phyloP scores from a whole-genome alignment of 495 filamentous ascomycete species.

The Aspergillus wentii region DNA sequence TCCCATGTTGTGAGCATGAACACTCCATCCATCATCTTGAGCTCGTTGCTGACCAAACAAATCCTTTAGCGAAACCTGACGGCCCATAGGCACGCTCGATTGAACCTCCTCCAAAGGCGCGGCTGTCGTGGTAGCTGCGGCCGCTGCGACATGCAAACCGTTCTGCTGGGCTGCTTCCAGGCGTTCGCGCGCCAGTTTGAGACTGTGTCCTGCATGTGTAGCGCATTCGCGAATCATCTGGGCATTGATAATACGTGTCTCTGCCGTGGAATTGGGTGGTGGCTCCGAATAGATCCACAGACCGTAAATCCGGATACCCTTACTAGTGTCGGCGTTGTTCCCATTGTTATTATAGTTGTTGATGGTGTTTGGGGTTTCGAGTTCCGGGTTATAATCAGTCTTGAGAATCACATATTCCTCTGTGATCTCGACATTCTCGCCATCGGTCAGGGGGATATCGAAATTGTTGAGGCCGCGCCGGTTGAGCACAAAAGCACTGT shows the following conservation, averaged over 20 bases:
- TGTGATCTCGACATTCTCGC: constrained; percentile 54
- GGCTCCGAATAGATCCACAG: constrained; percentile 63
- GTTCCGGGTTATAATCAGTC: constrained; percentile 19
- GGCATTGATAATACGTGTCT: constrained; percentile 44
- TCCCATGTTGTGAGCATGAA: constrained; percentile 30
- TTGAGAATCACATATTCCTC: constrained; percentile 59
- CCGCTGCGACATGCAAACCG: constrained; percentile 31
- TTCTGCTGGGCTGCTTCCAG: constrained; percentile 35
- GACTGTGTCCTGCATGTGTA: constrained; percentile 39
- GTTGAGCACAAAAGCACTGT: constrained; percentile 58
- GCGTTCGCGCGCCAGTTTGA: constrained; percentile 38
- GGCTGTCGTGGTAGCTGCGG: constrained; percentile 20
- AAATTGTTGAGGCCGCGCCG: constrained; percentile 58
- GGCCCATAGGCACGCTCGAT: constrained; percentile 42
- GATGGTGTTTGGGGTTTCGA: constrained; percentile 1
- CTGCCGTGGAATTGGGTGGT: constrained; percentile 48
- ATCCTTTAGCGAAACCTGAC: constrained; percentile 50
- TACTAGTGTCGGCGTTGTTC: constrained; percentile 5
- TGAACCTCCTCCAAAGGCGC: constrained; percentile 29
- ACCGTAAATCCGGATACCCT: constrained; percentile 44
- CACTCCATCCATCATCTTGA: constrained; percentile 47
- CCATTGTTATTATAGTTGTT: constrained; percentile 3
- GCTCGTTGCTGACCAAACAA: constrained; percentile 51
- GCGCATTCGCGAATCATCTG: constrained; percentile 52
- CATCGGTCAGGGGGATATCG: constrained; percentile 41